Conservation (phyloP, 2,329 filamentous ascomycete species). For the Kalmusia sp. region DNA sequence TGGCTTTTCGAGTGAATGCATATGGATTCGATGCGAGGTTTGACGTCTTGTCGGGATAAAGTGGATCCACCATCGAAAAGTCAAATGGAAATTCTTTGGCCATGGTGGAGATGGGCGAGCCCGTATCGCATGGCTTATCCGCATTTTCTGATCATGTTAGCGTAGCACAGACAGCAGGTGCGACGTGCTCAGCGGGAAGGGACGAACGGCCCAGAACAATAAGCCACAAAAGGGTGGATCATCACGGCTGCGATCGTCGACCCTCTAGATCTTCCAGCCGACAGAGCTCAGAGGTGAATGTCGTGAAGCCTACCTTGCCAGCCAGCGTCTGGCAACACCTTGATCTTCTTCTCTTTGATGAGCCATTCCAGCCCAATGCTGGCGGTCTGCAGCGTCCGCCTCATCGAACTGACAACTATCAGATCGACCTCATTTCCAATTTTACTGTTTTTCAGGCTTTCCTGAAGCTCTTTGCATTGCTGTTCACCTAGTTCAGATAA, state of each 20-base stretch:
- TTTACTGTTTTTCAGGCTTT: slow-evolving; percentile 43
- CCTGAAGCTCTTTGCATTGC: slow-evolving; percentile 50
- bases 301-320: slow-evolving; percentile 64
- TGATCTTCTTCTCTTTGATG: slow-evolving; percentile 54
- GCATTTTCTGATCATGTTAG: slow-evolving; percentile 46
- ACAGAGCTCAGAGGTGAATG: background rate
- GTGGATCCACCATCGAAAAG: slow-evolving; percentile 63
- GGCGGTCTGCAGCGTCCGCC: slow-evolving; percentile 70
- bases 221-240: background rate
- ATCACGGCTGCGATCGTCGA: background rate
- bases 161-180: background rate
- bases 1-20: slow-evolving; percentile 59
- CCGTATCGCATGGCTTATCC: slow-evolving; percentile 67
- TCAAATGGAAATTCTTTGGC: slow-evolving; percentile 63
- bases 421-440: slow-evolving; percentile 56
- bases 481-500: slow-evolving; percentile 50
- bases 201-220: background rate
- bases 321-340: slow-evolving; percentile 63
- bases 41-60: slow-evolving; percentile 69
- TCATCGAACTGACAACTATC: slow-evolving; percentile 71
- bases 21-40: slow-evolving; percentile 51
- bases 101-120: slow-evolving; percentile 56
- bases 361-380: slow-evolving; percentile 65
- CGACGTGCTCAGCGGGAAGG: background rate
- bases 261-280: background rate